phyloP scores from a whole-genome alignment of 116 monocot genomes.

The Iris pallida region DNA sequence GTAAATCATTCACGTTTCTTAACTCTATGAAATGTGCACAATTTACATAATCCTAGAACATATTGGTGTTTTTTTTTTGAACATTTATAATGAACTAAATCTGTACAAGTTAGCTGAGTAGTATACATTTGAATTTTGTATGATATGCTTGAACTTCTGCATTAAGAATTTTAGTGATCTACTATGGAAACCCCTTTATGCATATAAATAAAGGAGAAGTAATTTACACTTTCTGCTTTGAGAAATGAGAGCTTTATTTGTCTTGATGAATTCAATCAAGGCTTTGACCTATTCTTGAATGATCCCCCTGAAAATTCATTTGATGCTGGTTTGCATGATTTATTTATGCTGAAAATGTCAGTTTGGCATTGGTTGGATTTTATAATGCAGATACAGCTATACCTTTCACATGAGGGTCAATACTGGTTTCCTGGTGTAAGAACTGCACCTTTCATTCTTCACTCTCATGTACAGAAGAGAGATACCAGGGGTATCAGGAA shows the following conservation, averaged over 20 bases:
- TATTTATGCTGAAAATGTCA: conserved; percentile 75
- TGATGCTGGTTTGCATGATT: conserved; percentile 56
- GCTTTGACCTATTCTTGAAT: conserved; percentile 41
- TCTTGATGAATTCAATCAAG: conserved; percentile 25
- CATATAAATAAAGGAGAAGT: background rate
- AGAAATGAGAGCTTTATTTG: conserved; percentile 27
- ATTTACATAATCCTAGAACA: too few species aligned
- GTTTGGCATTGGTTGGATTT: conserved; percentile 89
- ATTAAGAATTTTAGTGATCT: too few species aligned
- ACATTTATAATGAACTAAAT: too few species aligned
- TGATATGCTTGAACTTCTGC: too few species aligned
- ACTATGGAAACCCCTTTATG: background rate
- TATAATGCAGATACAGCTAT: conserved; percentile 92
- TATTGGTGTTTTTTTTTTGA: too few species aligned
- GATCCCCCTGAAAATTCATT: conserved; percentile 49
- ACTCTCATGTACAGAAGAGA: conserved; percentile 63
- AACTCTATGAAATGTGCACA: too few species aligned
- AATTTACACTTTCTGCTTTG: conserved; percentile 3
- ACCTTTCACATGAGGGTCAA: conserved; percentile 46
- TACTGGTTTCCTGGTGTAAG: conserved; percentile 70
- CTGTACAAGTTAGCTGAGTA: too few species aligned
- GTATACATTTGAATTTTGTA: too few species aligned
- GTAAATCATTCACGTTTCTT: too few species aligned
- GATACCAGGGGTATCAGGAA: conserved; percentile 43
- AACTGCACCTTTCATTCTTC: conserved; percentile 44